Evolutionary conservation across 1,139 yeast genomes (phyloP).

Genomic region (Protomyces macrosporus): DNA sequence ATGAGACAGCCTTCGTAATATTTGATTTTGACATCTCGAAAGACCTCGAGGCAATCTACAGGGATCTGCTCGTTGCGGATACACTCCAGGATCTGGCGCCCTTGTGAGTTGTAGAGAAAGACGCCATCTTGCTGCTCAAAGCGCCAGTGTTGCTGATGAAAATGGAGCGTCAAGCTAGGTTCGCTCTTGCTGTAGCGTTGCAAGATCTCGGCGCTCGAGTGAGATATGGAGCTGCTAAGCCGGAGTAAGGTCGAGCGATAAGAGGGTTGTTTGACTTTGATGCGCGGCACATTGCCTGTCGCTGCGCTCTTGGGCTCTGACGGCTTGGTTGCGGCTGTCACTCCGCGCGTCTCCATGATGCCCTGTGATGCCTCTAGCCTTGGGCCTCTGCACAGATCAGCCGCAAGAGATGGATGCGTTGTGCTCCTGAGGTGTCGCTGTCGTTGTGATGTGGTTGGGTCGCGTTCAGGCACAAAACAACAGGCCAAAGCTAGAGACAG

Average conservation of each 20-base stretch:
- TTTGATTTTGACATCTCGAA: conserved; percentile 24
- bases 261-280: conserved; percentile 18
- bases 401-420: neutral
- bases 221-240: conserved; percentile 6
- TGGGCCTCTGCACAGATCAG: too few species aligned
- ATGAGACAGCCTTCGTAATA: conserved; percentile 30
- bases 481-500: too few species aligned
- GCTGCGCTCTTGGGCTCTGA: neutral
- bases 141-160: conserved; percentile 28
- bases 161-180: conserved; percentile 27
- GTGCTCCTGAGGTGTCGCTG: neutral
- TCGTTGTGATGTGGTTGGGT: neutral
- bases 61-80: conserved; percentile 29
- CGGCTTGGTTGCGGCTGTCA: neutral
- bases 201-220: conserved; percentile 23
- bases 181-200: conserved; percentile 25
- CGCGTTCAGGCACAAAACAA: too few species aligned
- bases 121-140: conserved; percentile 31
- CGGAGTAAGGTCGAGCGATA: conserved; percentile 16
- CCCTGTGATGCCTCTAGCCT: too few species aligned
- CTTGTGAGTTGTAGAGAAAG: conserved; percentile 28
- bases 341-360: neutral
- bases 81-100: conserved; percentile 27
- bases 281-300: neutral
- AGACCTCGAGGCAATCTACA: conserved; percentile 29